A percentile compares a stretch with the other conserved stretches of the same genome.
Conservation (phyloP, 2,329 filamentous ascomycete genomes). For the Sclerotinia nivalis region DNA sequence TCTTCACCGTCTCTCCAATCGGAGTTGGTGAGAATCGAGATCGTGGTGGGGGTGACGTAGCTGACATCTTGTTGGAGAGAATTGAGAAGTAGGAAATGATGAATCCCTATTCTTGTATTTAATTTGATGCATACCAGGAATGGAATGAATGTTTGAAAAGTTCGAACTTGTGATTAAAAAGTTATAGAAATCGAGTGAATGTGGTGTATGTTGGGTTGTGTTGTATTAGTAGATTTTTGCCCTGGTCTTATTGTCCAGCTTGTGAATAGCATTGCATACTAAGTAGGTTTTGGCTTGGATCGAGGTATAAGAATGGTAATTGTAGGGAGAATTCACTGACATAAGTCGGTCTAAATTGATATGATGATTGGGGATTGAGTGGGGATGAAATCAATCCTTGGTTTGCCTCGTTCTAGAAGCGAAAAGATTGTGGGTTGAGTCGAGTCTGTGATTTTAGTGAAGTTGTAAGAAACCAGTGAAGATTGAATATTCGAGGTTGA, state of each 20-base stretch:
- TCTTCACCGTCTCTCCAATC: conserved; percentile 42
- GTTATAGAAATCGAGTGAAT: neutral
- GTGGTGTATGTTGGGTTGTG: neutral
- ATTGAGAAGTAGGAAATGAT: conserved; percentile 19
- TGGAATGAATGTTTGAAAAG: neutral
- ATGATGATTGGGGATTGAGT: neutral
- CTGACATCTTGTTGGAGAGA: conserved; percentile 32
- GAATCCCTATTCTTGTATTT: conserved; percentile 19
- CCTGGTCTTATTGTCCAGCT: neutral
- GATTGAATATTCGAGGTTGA: neutral
- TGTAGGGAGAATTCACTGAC: conserved; percentile 1
- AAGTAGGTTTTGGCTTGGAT: neutral
- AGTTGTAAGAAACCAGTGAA: neutral
- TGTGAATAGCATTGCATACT: conserved; percentile 5
- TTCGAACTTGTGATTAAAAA: conserved; percentile 9
- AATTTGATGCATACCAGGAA: conserved; percentile 26
- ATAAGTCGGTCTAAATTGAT: conserved; percentile 13
- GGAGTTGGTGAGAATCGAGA: conserved; percentile 41
- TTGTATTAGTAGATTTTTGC: conserved; percentile 14
- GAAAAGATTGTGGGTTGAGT: neutral
- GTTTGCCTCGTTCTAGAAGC: conserved; percentile 18
- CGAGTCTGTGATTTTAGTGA: neutral
- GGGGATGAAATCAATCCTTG: neutral
- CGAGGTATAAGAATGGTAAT: neutral
- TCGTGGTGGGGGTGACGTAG: conserved; percentile 36